Conservation (phyloP, 345 rosid species). For the Pistacia integerrima region DNA sequence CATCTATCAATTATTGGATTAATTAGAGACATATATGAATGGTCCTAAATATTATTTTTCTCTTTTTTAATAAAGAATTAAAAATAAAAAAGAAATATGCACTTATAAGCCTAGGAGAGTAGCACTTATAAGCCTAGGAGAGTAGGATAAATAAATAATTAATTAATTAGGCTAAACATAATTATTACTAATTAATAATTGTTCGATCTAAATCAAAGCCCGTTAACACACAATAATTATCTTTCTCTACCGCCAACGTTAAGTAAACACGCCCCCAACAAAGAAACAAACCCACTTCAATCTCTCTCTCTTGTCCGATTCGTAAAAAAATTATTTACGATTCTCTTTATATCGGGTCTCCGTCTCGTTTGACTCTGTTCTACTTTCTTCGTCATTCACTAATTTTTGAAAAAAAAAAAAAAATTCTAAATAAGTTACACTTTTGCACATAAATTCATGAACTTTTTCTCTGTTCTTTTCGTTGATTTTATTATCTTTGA, state of each 20-base stretch:
- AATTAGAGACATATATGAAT: too few relatives aligned
- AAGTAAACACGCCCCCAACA: too few relatives aligned
- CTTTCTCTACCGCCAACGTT: background rate
- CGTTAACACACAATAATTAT: background rate
- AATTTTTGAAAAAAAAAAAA: background rate
- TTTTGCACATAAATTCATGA: too few relatives aligned
- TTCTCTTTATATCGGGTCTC: background rate
- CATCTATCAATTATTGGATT: too few relatives aligned
- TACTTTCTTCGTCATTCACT: background rate
- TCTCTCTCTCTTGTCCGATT: background rate
- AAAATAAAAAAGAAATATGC: too few relatives aligned
- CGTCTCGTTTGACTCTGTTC: background rate
- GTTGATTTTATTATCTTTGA: conserved; percentile 12
- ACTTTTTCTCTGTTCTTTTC: background rate
- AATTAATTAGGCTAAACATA: too few relatives aligned
- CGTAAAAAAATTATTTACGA: background rate
- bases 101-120: too few relatives aligned
- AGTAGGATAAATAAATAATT: too few relatives aligned
- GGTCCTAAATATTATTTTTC: too few relatives aligned
- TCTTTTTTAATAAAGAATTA: too few relatives aligned
- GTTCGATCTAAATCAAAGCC: background rate
- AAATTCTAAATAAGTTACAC: background rate
- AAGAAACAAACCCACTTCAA: background rate
- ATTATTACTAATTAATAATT: too few relatives aligned
- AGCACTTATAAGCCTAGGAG: too few relatives aligned